These are phyloP conservation scores for Xylariaceae sp. DNA, from an alignment of 2,329 filamentous ascomycete genomes.

Conservation along the genomic window DNA sequence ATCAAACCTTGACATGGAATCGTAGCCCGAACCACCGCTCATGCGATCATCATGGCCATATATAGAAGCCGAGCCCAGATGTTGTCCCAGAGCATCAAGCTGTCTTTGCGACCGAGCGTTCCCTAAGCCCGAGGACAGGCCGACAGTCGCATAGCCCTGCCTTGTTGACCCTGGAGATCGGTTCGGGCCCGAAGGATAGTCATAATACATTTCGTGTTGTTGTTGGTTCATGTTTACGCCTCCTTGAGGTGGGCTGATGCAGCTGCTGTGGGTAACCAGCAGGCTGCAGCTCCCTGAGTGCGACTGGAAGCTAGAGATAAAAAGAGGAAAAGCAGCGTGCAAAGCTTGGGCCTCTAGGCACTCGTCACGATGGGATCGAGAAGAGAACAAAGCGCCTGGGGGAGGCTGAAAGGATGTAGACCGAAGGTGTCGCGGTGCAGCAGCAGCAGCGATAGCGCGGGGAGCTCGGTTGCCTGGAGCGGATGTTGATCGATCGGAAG, in stretches of 20 bases:
- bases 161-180: constrained; percentile 70
- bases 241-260: constrained; percentile 16
- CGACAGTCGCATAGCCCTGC: constrained; percentile 56
- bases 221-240: constrained; percentile 43
- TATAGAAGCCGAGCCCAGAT: constrained; percentile 54
- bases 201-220: constrained; percentile 68
- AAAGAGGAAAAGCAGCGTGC: constrained; percentile 2
- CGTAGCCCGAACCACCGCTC: constrained; percentile 57
- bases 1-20: constrained; percentile 39
- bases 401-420: background rate
- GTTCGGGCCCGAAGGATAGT: constrained; percentile 56
- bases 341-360: background rate
- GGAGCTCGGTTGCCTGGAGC: constrained; percentile 8
- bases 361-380: background rate
- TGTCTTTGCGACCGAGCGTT: constrained; percentile 69
- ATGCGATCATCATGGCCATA: constrained; percentile 63
- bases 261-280: constrained; percentile 26
- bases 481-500: constrained; percentile 9
- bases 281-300: constrained; percentile 25
- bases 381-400: background rate
- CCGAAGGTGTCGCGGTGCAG: constrained; percentile 5
- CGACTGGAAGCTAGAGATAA: constrained; percentile 7
- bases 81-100: constrained; percentile 68
- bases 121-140: constrained; percentile 44
- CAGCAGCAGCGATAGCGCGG: constrained; percentile 1